Conservation (phyloP, 306 rosid species). For the Crotalaria pallida region DNA sequence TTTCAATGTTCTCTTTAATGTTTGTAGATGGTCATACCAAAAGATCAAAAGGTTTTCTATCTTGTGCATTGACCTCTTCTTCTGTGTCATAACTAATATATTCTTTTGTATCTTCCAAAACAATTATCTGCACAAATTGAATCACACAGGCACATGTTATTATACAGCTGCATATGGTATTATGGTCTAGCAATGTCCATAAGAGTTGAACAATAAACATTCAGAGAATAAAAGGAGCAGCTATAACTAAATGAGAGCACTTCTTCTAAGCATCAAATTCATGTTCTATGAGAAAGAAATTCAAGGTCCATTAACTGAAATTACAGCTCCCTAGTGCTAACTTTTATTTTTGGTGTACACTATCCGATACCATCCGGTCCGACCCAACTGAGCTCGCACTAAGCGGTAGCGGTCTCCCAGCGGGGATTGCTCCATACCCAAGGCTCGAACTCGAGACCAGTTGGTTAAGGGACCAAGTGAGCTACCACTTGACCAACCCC, state of each 20-base stretch:
- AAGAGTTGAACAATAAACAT: not conserved
- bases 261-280: not conserved
- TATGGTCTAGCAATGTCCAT: not conserved
- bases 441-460: no score
- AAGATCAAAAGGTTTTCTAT: slow-evolving; percentile 80
- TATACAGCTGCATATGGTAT: not conserved
- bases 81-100: slow-evolving; percentile 46
- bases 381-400: no score
- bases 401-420: no score
- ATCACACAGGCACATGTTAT: not conserved
- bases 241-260: not conserved
- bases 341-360: no score
- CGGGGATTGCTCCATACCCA: no score
- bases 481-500: no score
- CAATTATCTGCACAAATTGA: slow-evolving; percentile 55
- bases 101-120: slow-evolving; percentile 66
- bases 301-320: not conserved
- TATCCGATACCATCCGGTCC: no score
- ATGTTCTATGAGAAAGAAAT: not conserved
- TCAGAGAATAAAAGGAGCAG: not conserved
- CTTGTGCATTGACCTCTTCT: slow-evolving; percentile 62
- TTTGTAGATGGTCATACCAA: slow-evolving; percentile 48
- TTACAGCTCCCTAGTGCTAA: not conserved
- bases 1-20: not conserved
- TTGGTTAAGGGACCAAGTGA: no score